Evolutionary conservation across 1,139 yeast species (phyloP).

Genomic region (Blastobotrys buckinghamii): DNA sequence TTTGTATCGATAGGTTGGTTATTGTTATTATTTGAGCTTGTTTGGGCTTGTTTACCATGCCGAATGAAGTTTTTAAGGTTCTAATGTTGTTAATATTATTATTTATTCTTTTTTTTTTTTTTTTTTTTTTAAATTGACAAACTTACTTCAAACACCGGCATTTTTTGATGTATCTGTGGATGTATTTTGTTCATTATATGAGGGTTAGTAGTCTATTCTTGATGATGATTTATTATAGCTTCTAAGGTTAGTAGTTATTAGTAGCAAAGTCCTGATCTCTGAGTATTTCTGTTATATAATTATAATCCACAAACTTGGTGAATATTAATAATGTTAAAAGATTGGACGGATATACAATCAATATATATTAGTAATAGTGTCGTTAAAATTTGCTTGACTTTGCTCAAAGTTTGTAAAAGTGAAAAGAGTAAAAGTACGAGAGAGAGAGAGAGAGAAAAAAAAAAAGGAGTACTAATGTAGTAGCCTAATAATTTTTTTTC

Average conservation of each 20-base stretch:
- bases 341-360: too few relatives aligned
- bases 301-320: too few relatives aligned
- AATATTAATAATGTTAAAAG: too few relatives aligned
- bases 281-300: too few relatives aligned
- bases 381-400: too few relatives aligned
- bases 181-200: neutral
- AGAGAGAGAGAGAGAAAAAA: neutral
- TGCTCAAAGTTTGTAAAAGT: neutral
- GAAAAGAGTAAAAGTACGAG: neutral
- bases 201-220: neutral
- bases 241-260: too few relatives aligned
- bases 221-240: too few relatives aligned
- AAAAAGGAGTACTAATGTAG: neutral
- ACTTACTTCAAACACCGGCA: constrained; percentile 24
- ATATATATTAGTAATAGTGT: too few relatives aligned
- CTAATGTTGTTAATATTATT: constrained; percentile 23
- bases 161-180: neutral
- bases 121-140: neutral
- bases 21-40: neutral
- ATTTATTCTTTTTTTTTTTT: neutral
- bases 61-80: constrained; percentile 76
- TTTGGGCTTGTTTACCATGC: constrained; percentile 69
- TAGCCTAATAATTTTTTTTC: neutral
- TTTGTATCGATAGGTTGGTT: too few relatives aligned
- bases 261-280: neutral